phyloP scores from a whole-genome alignment of 805 yeast species.

The Suhomyces prunicola region DNA sequence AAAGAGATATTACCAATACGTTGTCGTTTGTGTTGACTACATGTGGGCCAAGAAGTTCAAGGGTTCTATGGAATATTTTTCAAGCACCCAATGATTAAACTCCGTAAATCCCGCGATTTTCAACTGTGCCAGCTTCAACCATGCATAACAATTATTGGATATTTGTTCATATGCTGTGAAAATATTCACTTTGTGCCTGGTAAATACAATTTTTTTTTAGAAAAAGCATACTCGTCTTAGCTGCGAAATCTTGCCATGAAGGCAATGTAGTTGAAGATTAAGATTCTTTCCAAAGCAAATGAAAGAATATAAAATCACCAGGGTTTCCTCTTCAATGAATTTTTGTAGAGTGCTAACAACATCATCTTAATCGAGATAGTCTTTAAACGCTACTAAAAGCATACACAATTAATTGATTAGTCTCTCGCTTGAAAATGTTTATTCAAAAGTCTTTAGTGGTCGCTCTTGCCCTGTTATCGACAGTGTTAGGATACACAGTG shows the following conservation, averaged over 20 bases:
- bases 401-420: neutral
- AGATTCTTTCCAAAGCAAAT: neutral
- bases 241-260: neutral
- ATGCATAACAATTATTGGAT: neutral
- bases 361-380: neutral
- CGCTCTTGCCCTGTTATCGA: neutral
- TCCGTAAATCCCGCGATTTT: neutral
- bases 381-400: neutral
- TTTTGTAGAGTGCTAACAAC: neutral
- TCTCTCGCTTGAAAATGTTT: conserved; percentile 3
- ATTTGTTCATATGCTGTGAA: neutral
- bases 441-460: neutral
- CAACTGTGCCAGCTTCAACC: neutral
- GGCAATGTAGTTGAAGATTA: neutral
- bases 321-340: neutral
- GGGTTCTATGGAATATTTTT: neutral
- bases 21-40: neutral
- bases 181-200: neutral
- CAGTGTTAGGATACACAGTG: conserved; percentile 1
- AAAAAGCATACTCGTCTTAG: neutral
- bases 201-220: neutral
- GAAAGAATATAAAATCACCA: neutral
- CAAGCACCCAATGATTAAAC: neutral
- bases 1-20: neutral
- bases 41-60: neutral